Percentiles rank a stretch among this genome's conserved stretches.
Conservation (phyloP, 2,329 filamentous ascomycete genomes). For the Graphiopsis chlorocephala region DNA sequence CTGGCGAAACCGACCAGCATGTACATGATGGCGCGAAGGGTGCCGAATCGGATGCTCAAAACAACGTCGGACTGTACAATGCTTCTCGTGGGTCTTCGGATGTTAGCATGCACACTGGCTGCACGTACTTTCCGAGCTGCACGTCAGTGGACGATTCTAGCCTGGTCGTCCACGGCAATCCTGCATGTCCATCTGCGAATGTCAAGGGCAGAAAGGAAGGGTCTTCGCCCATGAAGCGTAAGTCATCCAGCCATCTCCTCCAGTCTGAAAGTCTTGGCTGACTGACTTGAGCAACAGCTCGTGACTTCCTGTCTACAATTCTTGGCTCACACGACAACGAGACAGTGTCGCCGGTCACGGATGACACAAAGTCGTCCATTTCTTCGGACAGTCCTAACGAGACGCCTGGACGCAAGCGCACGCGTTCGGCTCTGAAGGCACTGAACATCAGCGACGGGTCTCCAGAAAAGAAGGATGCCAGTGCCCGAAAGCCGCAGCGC, state of each 20-base stretch:
- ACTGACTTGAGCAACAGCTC: constrained; percentile 22
- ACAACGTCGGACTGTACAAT: neutral
- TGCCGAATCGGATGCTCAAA: neutral
- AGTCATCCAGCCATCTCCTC: neutral
- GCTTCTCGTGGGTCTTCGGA: constrained; percentile 29
- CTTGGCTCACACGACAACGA: constrained; percentile 18
- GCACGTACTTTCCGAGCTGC: constrained; percentile 31
- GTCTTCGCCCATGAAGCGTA: constrained; percentile 20
- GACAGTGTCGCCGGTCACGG: constrained; percentile 1
- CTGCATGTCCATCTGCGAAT: constrained; percentile 19
- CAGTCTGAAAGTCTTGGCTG: constrained; percentile 3
- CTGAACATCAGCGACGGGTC: constrained; percentile 25
- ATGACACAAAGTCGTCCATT: constrained; percentile 17
- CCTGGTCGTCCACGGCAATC: constrained; percentile 23
- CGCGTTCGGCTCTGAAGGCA: constrained; percentile 24
- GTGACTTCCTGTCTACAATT: constrained; percentile 29
- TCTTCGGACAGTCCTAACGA: constrained; percentile 22
- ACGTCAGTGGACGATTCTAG: constrained; percentile 28
- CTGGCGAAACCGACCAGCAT: neutral
- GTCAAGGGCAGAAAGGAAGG: constrained; percentile 30
- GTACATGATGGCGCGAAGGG: neutral
- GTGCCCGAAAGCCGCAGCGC: constrained; percentile 19
- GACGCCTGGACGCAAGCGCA: constrained; percentile 27
- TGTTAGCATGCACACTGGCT: constrained; percentile 36
- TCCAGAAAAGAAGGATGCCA: constrained; percentile 24